phyloP scores from a whole-genome alignment of 164 flowering plant genomes.

The Dillenia suffruticosa region DNA sequence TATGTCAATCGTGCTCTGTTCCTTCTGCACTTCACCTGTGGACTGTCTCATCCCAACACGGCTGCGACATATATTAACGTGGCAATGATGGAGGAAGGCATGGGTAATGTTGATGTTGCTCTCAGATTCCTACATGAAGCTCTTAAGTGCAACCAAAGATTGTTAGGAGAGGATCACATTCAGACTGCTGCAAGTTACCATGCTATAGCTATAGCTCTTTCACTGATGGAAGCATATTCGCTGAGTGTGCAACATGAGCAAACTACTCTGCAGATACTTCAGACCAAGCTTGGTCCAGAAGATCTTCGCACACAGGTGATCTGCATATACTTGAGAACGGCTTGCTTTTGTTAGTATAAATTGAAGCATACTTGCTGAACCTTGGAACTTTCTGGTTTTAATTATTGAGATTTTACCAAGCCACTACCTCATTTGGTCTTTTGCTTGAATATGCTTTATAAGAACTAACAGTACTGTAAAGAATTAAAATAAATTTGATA shows the following conservation, averaged over 20 bases:
- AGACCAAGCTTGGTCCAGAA: constrained; percentile 74
- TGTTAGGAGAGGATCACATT: constrained; percentile 84
- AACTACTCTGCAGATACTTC: constrained; percentile 81
- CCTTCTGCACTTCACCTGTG: constrained; percentile 86
- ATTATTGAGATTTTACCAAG: too few species aligned
- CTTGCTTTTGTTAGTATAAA: neutral
- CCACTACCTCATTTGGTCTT: too few species aligned
- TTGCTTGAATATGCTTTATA: too few species aligned
- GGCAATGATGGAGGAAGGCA: constrained; percentile 98
- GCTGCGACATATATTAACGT: constrained; percentile 94
- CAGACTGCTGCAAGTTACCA: constrained; percentile 99
- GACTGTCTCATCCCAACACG: constrained; percentile 87
- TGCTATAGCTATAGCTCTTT: constrained; percentile 92
- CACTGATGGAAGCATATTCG: constrained; percentile 88
- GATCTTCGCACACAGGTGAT: constrained; percentile 89
- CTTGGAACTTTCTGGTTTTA: too few species aligned
- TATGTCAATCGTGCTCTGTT: constrained; percentile 87
- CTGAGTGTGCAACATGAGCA: constrained; percentile 93
- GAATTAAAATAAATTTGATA: too few species aligned
- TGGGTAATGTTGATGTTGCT: constrained; percentile 90
- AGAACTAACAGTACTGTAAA: too few species aligned
- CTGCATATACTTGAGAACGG: neutral
- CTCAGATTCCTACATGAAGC: constrained; percentile 95
- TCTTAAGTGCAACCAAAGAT: constrained; percentile 77
- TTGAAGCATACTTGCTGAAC: too few species aligned